Conservation (phyloP, 2,329 filamentous ascomycete genomes). For the Aschersonia sp. region DNA sequence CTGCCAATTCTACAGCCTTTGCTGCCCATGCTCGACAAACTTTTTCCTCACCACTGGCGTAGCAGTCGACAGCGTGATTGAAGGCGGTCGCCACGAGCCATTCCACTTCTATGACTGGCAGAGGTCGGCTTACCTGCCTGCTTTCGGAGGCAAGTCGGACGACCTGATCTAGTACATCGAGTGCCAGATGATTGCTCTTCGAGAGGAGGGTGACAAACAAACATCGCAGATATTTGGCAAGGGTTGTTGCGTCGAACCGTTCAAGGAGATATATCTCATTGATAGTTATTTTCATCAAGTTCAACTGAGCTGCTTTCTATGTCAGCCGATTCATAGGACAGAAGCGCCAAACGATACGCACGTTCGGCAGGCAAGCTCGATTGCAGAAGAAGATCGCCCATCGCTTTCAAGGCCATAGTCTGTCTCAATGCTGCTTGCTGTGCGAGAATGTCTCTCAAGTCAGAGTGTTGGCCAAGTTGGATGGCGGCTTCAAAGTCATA, state of each 20-base stretch:
- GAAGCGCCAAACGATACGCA: slow-evolving; percentile 10
- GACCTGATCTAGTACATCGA: slow-evolving; percentile 51
- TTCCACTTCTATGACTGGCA: slow-evolving; percentile 55
- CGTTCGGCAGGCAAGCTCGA: slow-evolving; percentile 35
- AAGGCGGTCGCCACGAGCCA: slow-evolving; percentile 60
- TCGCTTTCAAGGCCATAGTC: slow-evolving; percentile 38
- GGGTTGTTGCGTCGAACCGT: slow-evolving; percentile 37
- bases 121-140: slow-evolving; percentile 28
- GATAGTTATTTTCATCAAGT: slow-evolving; percentile 50
- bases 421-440: slow-evolving; percentile 29
- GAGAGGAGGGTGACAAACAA: slow-evolving; percentile 55
- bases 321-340: neutral
- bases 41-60: slow-evolving; percentile 37
- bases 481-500: slow-evolving; percentile 70
- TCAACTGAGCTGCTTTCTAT: slow-evolving; percentile 27
- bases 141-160: slow-evolving; percentile 35
- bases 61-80: slow-evolving; percentile 58
- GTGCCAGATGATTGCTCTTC: slow-evolving; percentile 37
- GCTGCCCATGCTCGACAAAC: slow-evolving; percentile 46
- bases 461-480: slow-evolving; percentile 51
- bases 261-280: slow-evolving; percentile 49
- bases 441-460: slow-evolving; percentile 44
- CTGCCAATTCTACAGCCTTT: slow-evolving; percentile 46
- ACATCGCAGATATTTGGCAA: slow-evolving; percentile 67
- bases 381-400: slow-evolving; percentile 51